phyloP scores from a whole-genome alignment of 116 monocot species.

The Papilionanthe hybrid region DNA sequence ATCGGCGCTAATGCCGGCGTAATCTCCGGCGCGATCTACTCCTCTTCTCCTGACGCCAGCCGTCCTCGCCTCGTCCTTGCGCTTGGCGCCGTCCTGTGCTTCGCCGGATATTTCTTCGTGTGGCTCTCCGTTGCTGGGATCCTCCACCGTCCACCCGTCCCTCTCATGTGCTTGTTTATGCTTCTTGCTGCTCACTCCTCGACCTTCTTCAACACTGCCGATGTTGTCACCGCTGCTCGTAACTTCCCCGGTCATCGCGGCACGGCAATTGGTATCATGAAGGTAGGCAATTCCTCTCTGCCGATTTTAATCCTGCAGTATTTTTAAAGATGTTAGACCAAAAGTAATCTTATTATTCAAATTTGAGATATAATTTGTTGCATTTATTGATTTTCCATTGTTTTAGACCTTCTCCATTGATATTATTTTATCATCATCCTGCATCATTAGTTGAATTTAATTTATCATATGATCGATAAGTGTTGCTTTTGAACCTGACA shows the following conservation, averaged over 20 bases:
- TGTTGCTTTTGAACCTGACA: no score
- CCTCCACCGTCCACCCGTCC: constrained; percentile 29
- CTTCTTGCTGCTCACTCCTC: constrained; percentile 63
- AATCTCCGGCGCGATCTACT: constrained; percentile 57
- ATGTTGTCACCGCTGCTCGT: constrained; percentile 59
- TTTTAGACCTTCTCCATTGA: no score
- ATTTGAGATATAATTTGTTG: no score
- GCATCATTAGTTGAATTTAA: no score
- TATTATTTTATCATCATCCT: no score
- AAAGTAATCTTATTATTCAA: no score
- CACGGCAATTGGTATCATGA: constrained; percentile 82
- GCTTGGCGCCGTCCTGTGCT: constrained; percentile 48
- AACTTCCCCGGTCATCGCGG: constrained; percentile 67
- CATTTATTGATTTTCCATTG: no score
- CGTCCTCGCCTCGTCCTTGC: constrained; percentile 23
- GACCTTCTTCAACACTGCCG: constrained; percentile 73
- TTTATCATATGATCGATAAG: no score
- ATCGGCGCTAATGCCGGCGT: constrained; percentile 71
- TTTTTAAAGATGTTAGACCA: no score
- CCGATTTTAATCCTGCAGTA: no score
- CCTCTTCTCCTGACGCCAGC: constrained; percentile 13
- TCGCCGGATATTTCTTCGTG: constrained; percentile 56
- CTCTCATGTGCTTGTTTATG: constrained; percentile 68
- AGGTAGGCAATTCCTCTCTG: constrained; percentile 25
- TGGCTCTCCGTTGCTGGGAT: constrained; percentile 61